Base-by-base conservation (phyloP, 139 green algal species). In the Raphidocelis subcapitata region DNA sequence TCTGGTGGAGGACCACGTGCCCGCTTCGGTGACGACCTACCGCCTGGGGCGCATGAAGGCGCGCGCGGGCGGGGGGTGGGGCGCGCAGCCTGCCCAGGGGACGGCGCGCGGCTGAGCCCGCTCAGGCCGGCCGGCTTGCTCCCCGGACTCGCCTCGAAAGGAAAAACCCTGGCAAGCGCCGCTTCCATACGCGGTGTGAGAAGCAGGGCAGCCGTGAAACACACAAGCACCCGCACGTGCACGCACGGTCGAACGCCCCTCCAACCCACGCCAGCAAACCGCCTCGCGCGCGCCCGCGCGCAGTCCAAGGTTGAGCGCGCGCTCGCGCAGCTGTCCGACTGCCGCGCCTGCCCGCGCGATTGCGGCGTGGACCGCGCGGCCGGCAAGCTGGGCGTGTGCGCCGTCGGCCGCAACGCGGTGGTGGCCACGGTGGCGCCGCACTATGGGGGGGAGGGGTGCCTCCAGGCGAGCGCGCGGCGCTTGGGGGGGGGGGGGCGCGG, bases 351-450 rank as follows among this genome's bases (percentile, higher is more conserved):
- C 44, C 59, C 59, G 3, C 31, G 69, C 2, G 20, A 76, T 44
- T 76, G 69, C 26, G 59, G 69, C 14, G 69, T 76, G 8, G 52
- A 76, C 69, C 51, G 65, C 26, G 60, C 69, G 23, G 20, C 28
- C 3, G 64, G 55, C n/a, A 23, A 73, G 54, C 55, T 79, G 29
- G 73, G 73, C 15, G 51, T 73, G 36, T 79, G 73, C 26, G 57
- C 44, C 29, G 65, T 79, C 0, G 73, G 73, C 5, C 65, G 56
- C 8, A 67, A 73, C 16, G 29, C 59, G 52, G 20, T 68, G 28
- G 73, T 79, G 28, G 60, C 55, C 18, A 79, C 73, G n/a, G 46
- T 79, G 4, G 73, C 73, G 24, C 73, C 73, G 24, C 73, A 79
- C 73, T 79, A 63, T 62, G 64, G 52, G 20, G 73, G 73, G 28